Conservation (phyloP, 2,329 filamentous ascomycete species). For the Dactylellina haptotyla region DNA sequence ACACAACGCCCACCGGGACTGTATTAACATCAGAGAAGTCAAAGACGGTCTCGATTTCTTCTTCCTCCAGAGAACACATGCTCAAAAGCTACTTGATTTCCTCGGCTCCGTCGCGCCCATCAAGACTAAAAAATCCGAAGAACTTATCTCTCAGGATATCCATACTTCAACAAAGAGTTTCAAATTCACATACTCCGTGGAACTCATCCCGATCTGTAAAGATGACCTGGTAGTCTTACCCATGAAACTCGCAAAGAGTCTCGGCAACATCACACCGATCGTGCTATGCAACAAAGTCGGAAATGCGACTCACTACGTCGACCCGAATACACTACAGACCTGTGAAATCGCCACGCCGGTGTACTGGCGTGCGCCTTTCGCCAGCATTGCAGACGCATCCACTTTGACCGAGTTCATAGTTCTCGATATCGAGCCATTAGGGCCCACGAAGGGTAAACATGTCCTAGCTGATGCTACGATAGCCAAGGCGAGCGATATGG, state of each 20-base stretch:
- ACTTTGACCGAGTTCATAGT: conserved; percentile 92
- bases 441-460: conserved; percentile 80
- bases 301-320: conserved; percentile 87
- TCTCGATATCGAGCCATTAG: conserved; percentile 88
- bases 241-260: conserved; percentile 83
- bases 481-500: conserved; percentile 85
- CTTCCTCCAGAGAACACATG: conserved; percentile 88
- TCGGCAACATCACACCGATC: conserved; percentile 81
- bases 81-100: conserved; percentile 92
- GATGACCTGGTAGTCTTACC: conserved; percentile 96
- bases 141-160: conserved; percentile 90
- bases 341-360: conserved; percentile 82
- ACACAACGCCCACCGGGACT: conserved; percentile 88
- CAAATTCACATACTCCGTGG: conserved; percentile 91
- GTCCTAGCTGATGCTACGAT: conserved; percentile 87
- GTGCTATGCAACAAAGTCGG: conserved; percentile 87
- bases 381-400: conserved; percentile 80
- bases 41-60: conserved; percentile 97
- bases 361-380: conserved; percentile 92
- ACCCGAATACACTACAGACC: conserved; percentile 89
- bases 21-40: conserved; percentile 97
- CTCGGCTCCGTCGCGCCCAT: conserved; percentile 82
- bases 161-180: conserved; percentile 91
- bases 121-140: conserved; percentile 83
- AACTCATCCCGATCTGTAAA: conserved; percentile 94